A percentile compares a stretch with the other conserved stretches of the same genome.
phyloP scores from a whole-genome alignment of 1,284 basidiomycete species.

The Cronartium quercuum region DNA sequence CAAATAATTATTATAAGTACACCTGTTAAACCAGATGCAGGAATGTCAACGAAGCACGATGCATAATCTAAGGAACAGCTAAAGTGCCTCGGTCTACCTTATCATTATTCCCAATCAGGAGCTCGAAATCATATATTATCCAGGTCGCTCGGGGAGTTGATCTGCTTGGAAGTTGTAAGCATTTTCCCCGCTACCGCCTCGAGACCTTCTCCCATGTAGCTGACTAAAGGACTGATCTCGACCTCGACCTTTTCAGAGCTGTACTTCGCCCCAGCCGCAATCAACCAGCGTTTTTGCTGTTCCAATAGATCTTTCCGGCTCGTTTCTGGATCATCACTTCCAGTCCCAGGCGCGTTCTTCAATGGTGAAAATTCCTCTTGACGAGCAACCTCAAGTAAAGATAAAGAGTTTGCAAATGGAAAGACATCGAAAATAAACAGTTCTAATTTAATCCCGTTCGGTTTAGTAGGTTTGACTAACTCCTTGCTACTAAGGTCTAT shows the following conservation, averaged over 20 bases:
- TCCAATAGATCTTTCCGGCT: conserved; percentile 79
- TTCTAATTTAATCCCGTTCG: conserved; percentile 99
- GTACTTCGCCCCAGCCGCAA: conserved; percentile 68
- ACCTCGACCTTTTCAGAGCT: conserved; percentile 65
- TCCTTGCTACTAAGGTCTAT: conserved; percentile 64
- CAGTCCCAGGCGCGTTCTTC: conserved; percentile 92
- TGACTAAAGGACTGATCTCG: conserved; percentile 80
- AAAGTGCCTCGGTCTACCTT: neutral
- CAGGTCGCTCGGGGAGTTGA: conserved; percentile 7
- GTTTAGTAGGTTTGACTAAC: conserved; percentile 68
- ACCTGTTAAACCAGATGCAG: too few relatives aligned
- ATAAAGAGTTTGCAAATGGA: conserved; percentile 76
- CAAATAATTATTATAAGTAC: too few relatives aligned
- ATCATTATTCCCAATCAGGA: neutral
- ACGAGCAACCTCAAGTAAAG: conserved; percentile 81
- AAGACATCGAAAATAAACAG: conserved; percentile 99
- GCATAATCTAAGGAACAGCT: neutral
- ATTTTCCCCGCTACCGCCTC: conserved; percentile 70
- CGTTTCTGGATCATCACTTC: conserved; percentile 87
- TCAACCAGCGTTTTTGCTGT: conserved; percentile 82
- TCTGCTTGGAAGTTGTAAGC: conserved; percentile 51
- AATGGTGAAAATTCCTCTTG: conserved; percentile 90
- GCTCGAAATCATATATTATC: conserved; percentile 7
- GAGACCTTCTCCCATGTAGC: conserved; percentile 87
- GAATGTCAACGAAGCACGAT: too few relatives aligned